phyloP scores from a whole-genome alignment of 768 basidiomycete genomes.

The Collybia sordida region DNA sequence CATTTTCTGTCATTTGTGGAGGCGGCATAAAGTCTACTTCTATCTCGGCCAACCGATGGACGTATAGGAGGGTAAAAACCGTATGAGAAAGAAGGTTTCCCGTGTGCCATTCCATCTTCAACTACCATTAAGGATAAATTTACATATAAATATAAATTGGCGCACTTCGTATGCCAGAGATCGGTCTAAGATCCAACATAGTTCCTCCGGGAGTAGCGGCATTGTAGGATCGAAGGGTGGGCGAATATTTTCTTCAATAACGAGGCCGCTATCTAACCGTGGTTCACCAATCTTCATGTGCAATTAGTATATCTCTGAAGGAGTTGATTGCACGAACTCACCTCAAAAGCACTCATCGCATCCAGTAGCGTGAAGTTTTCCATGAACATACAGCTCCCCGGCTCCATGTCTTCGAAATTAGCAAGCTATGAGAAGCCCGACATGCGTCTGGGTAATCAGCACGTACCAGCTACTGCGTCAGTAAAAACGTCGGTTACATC shows the following conservation, averaged over 20 bases:
- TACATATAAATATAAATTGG: constrained; percentile 5
- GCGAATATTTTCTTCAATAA: constrained; percentile 36
- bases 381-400: constrained; percentile 62
- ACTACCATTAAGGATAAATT: constrained; percentile 5
- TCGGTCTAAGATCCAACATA: constrained; percentile 88
- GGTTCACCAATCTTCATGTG: constrained; percentile 79
- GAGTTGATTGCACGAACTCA: constrained; percentile 25
- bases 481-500: constrained; percentile 64
- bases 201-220: constrained; percentile 70
- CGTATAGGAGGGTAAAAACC: constrained; percentile 75
- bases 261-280: constrained; percentile 82
- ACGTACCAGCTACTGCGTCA: constrained; percentile 61
- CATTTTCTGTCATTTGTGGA: constrained; percentile 21
- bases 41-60: constrained; percentile 62
- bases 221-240: constrained; percentile 62
- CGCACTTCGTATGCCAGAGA: constrained; percentile 77
- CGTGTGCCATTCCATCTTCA: constrained; percentile 84
- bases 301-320: constrained; percentile 7
- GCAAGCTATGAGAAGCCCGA: background rate
- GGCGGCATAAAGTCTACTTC: constrained; percentile 50
- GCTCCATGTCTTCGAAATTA: constrained; percentile 51
- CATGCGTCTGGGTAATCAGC: background rate
- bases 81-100: constrained; percentile 87
- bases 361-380: constrained; percentile 76
- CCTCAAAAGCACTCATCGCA: constrained; percentile 94